These are phyloP conservation scores for Aspergillus luchuensis DNA, from an alignment of 2,329 filamentous ascomycete genomes.

Conservation along the genomic window DNA sequence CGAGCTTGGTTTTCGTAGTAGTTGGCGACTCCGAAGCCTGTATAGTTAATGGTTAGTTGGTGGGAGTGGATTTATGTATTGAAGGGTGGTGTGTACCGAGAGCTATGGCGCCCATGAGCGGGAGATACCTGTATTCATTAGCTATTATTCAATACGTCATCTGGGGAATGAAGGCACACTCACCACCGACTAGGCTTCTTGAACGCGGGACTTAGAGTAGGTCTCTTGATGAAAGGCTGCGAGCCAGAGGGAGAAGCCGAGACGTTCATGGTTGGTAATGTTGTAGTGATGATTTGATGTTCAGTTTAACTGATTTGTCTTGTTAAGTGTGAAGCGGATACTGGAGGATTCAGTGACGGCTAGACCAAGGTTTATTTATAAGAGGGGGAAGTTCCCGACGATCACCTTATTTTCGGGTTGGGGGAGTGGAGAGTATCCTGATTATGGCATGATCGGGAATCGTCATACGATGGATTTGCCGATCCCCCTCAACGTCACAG, in stretches of 20 bases:
- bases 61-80: not conserved
- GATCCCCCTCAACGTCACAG: not conserved
- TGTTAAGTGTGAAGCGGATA: not conserved
- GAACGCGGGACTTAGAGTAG: slow-evolving; percentile 5
- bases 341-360: not conserved
- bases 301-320: too few relatives aligned
- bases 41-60: not conserved
- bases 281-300: not conserved
- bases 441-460: not conserved
- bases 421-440: not conserved
- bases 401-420: not conserved
- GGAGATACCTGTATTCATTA: slow-evolving; percentile 16
- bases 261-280: slow-evolving; percentile 10
- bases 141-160: not conserved
- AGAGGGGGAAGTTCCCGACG: not conserved
- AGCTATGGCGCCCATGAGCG: slow-evolving; percentile 19
- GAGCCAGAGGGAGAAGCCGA: slow-evolving; percentile 11
- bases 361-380: not conserved
- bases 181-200: slow-evolving; percentile 16
- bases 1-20: slow-evolving; percentile 11
- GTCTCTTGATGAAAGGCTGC: slow-evolving; percentile 17
- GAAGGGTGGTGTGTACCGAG: slow-evolving; percentile 12
- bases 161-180: not conserved
- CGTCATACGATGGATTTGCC: slow-evolving; percentile 4
- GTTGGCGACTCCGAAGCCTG: slow-evolving; percentile 24